A percentile compares a stretch with the other conserved stretches of the same genome.
Evolutionary conservation across 192 early-diverging fungal species (phyloP).

Genomic region (Umbelopsis ramanniana): DNA sequence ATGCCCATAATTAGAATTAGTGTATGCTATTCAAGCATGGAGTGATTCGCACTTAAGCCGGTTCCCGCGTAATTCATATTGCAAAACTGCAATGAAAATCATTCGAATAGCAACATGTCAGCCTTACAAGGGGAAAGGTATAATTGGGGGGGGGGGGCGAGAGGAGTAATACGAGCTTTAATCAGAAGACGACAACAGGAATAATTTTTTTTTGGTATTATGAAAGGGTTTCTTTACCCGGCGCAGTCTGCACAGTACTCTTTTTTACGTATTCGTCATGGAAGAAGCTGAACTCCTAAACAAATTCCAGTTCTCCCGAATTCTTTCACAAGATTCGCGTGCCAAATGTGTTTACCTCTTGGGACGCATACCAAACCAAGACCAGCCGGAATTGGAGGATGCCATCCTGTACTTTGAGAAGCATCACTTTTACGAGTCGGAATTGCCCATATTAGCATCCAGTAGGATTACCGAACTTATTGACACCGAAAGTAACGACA

Average conservation of each 20-base stretch:
- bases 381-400: slow-evolving; percentile 11
- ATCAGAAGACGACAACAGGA: too few relatives aligned
- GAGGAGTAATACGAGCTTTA: neutral
- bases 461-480: slow-evolving; percentile 38
- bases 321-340: slow-evolving; percentile 26
- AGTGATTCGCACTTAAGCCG: neutral
- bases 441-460: slow-evolving; percentile 34
- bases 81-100: slow-evolving; percentile 11
- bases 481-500: slow-evolving; percentile 62
- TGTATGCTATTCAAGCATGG: neutral
- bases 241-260: neutral
- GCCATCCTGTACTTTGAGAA: slow-evolving; percentile 59
- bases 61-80: slow-evolving; percentile 20
- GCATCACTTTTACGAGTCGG: slow-evolving; percentile 44
- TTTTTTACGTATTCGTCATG: neutral
- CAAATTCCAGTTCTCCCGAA: neutral
- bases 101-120: neutral
- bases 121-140: neutral
- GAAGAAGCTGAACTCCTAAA: slow-evolving; percentile 13
- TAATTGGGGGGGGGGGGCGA: slow-evolving; percentile 6
- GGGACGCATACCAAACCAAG: slow-evolving; percentile 11
- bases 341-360: slow-evolving; percentile 28
- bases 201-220: too few relatives aligned
- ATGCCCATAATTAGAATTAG: neutral
- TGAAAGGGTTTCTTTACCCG: neutral